Evolutionary conservation across 768 basidiomycete species (phyloP), one percentile per base, ranked within the genome.

Genomic region (Coprinopsis strossmayeri): DNA sequence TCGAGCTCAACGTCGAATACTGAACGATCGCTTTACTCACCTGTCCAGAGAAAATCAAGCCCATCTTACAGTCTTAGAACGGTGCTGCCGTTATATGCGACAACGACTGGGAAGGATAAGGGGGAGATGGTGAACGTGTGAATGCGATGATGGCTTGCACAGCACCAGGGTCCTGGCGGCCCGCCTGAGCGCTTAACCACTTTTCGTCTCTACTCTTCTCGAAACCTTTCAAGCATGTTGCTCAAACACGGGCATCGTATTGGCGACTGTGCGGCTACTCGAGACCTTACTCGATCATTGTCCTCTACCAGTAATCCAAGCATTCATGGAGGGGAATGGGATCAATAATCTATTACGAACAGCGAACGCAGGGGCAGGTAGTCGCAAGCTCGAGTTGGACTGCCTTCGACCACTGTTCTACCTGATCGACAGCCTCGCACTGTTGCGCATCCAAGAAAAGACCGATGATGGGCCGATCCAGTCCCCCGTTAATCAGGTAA

Each of bases 351-450:
- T 72, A 13, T 56, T 71, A 3, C 63, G 66, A 2, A 59, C 63
- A 18, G 64, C 69, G 3, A 61, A 59, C 35, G 56, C 55, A 11
- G 67, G 68, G 1, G 65, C 61, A 9, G 68, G 66, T 49, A 68
- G 65, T 50, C 62, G 67, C 13, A 61, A 65, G 28, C 63, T 71
- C 3, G 69, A 71, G 44, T 59, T 69, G 27, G 67, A 71, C 44
- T 67, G 69, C 50, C 57, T 71, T 52, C 62, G 69, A 23, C 64
- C 64, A 2, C 50, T 73, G 35, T 68, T 65, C 45, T 58, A 63
- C 7, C 69, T 68, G 53, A 59, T 73, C 24, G 56, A 54, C 7
- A 66, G 66, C 46, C 59, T 59, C 27, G 54, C 61, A 1, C 35
- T 61, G 40, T 51, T 53, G 46, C 37, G 28, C 34, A 55, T 45